Evolutionary conservation across 2,329 filamentous ascomycete genomes (phyloP).

Genomic region (Aspergillus piperis): DNA sequence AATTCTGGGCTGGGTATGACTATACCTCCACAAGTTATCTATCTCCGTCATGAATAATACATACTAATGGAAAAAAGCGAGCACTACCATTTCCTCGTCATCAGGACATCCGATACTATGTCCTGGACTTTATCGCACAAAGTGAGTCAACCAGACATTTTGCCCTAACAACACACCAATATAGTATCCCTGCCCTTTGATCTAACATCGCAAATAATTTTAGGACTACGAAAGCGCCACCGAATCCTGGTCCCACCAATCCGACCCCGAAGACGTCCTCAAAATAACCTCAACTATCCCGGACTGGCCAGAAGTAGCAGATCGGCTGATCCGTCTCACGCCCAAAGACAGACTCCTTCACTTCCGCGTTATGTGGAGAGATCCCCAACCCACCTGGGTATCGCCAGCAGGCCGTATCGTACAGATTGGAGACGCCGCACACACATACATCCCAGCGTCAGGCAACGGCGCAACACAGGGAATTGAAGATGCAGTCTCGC

Average conservation of each 20-base stretch:
- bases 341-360: constrained; percentile 44
- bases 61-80: not conserved
- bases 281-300: constrained; percentile 12
- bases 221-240: not conserved
- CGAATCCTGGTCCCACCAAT: constrained; percentile 16
- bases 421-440: constrained; percentile 17
- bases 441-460: constrained; percentile 13
- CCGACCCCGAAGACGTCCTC: constrained; percentile 16
- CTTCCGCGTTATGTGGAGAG: constrained; percentile 52
- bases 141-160: not conserved
- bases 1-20: not conserved
- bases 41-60: too few species aligned
- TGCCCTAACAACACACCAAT: not conserved
- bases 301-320: constrained; percentile 15
- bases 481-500: constrained; percentile 13
- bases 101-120: not conserved
- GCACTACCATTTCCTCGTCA: not conserved
- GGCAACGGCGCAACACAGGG: constrained; percentile 12
- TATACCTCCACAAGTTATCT: not conserved
- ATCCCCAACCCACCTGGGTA: constrained; percentile 47
- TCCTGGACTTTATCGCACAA: not conserved
- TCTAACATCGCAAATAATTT: not conserved
- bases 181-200: not conserved
- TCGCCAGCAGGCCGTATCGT: constrained; percentile 12
- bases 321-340: constrained; percentile 21